These are phyloP conservation scores for Barnettozyma sp. DNA, from an alignment of 805 yeast genomes.

Conservation along the genomic window DNA sequence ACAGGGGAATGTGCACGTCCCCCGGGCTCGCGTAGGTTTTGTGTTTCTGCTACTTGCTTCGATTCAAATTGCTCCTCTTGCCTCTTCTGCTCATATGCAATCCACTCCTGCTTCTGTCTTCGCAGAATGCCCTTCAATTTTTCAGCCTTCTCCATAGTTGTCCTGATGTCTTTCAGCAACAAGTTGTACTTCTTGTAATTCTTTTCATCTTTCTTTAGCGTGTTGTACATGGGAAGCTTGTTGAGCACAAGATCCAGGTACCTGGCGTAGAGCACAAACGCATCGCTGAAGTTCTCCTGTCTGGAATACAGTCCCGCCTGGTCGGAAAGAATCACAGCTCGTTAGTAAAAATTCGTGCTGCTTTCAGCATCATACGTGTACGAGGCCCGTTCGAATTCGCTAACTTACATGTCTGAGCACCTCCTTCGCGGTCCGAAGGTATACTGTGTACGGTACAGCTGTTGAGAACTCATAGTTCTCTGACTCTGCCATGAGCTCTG, in stretches of 20 bases:
- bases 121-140: slow-evolving; percentile 25
- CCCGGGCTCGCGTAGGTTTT: too few species aligned
- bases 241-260: slow-evolving; percentile 52
- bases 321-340: background rate
- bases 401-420: slow-evolving; percentile 37
- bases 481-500: slow-evolving; percentile 41
- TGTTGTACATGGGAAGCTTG: slow-evolving; percentile 41
- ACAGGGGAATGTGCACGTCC: slow-evolving; percentile 1
- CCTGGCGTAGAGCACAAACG: slow-evolving; percentile 50
- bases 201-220: slow-evolving; percentile 25
- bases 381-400: too few species aligned
- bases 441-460: slow-evolving; percentile 42
- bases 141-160: slow-evolving; percentile 20
- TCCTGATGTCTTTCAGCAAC: slow-evolving; percentile 16
- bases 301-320: slow-evolving; percentile 39
- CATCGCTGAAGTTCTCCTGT: slow-evolving; percentile 39
- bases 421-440: slow-evolving; percentile 48
- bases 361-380: too few species aligned
- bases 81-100: slow-evolving; percentile 10
- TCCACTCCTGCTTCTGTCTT: slow-evolving; percentile 27
- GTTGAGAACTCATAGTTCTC: slow-evolving; percentile 46
- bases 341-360: slow-evolving; percentile 5
- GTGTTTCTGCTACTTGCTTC: slow-evolving; percentile 2
- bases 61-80: background rate
- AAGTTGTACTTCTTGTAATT: slow-evolving; percentile 12